Evolutionary conservation across 1,139 yeast genomes (phyloP), one percentile per base, ranked within the genome.

Genomic region (Yamadazyma oceani): DNA sequence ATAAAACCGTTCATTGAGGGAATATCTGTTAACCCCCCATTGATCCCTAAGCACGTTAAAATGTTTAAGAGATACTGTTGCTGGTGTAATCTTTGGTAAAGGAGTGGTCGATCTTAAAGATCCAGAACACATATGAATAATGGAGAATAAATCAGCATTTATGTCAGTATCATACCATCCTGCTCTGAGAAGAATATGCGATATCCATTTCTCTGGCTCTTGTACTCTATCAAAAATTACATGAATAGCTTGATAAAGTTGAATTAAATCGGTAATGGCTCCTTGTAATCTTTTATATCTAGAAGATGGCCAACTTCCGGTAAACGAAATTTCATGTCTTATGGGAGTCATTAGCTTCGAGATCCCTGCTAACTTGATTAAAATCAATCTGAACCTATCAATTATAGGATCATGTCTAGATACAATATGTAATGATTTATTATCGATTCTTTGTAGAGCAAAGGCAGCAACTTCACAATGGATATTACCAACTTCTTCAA

Each of bases 251-350:
- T 50, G 56, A 39, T 64, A 64, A 21, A 65, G 45, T 45, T 57
- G 66, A 3, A 59, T 45, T 2, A 64, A 48, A 39, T 65, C 68
- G 16, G 57, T 53, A 8, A 64, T 41, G n/a, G 53, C 46, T 4
- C 40, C 40, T 35, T 56, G 63, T 9, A 66, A 44, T 35, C 51
- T 50, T 14, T 37, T 37, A 40, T 66, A 66, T 31, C 57, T 62
- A 12, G 47, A 45, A 22, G 50, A 52, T 1, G 73, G 72, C 71
- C 71, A 66, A n/a, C 48, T 36, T 0, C 73, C 72, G 2, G 59
- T 46, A 7, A 66, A 34, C 0, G 66, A 62, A 7, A 62, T 37
- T 39, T 66, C 72, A 37, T 62, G 62, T 27, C 52, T 52, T 17
- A 66, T 55, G 2, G 69, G 57, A 10, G 47, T 52, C 51, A 58